Conservation (phyloP, 306 rosid species). For the Corylus avellana region DNA sequence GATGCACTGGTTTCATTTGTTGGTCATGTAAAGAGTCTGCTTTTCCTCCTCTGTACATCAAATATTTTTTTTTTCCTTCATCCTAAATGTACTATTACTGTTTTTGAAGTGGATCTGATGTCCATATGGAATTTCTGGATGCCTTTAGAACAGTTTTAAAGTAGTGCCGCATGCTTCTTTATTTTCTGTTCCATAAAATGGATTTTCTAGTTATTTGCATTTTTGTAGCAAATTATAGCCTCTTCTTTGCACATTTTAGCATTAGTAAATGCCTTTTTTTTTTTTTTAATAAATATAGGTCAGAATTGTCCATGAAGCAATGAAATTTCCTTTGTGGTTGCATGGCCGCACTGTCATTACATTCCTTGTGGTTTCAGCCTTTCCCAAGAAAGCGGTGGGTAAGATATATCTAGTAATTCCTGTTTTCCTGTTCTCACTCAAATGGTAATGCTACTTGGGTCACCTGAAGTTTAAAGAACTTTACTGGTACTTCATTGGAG, state of each 20-base stretch:
- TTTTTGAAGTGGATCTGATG: background rate
- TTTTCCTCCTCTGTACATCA: background rate
- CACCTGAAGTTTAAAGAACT: slow-evolving; percentile 6
- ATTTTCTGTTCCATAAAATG: background rate
- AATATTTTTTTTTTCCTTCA: background rate
- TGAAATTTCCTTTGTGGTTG: slow-evolving; percentile 94
- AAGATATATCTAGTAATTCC: slow-evolving; percentile 53
- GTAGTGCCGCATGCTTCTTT: background rate
- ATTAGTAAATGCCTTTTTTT: slow-evolving; percentile 14
- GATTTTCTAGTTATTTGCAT: background rate
- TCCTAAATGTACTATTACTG: background rate
- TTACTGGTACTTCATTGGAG: background rate
- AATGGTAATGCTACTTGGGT: slow-evolving; percentile 5
- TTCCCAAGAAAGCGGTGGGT: slow-evolving; percentile 92
- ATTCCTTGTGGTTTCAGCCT: slow-evolving; percentile 64
- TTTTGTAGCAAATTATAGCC: background rate
- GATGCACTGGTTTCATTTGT: background rate
- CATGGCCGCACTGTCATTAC: slow-evolving; percentile 75
- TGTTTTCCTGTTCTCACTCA: slow-evolving; percentile 13
- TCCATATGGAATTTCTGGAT: background rate
- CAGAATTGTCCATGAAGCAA: slow-evolving; percentile 81
- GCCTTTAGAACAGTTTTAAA: background rate
- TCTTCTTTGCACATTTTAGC: background rate
- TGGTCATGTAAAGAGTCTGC: background rate
- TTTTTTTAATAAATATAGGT: slow-evolving; percentile 47